Evolutionary conservation across 768 basidiomycete species (phyloP).

Genomic region (Boletus subcaerulescens): DNA sequence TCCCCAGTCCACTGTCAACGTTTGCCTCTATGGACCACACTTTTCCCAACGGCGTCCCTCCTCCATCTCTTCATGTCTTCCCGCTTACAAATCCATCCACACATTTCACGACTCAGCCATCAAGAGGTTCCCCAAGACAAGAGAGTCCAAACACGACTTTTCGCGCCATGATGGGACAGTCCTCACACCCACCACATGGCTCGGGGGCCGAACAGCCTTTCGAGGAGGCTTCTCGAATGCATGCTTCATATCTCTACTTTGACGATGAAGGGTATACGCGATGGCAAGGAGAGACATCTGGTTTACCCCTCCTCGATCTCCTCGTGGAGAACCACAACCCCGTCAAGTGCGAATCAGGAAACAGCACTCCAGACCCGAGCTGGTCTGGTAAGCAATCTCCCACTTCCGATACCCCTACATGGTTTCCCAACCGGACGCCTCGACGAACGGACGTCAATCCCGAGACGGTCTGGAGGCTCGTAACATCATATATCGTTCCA

Average conservation of each 20-base stretch:
- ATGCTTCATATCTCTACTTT: conserved; percentile 80
- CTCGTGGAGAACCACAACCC: conserved; percentile 68
- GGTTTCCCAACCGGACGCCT: conserved; percentile 83
- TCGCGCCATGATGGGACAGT: conserved; percentile 38
- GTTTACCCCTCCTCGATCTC: conserved; percentile 82
- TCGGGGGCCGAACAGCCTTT: conserved; percentile 41
- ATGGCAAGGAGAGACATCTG: conserved; percentile 93
- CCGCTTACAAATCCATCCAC: conserved; percentile 80
- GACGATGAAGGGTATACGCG: conserved; percentile 85
- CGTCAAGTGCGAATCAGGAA: conserved; percentile 34
- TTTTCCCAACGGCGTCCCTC: conserved; percentile 63
- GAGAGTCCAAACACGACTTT: conserved; percentile 44
- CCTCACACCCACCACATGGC: conserved; percentile 27
- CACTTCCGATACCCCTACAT: conserved; percentile 43
- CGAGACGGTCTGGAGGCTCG: conserved; percentile 81
- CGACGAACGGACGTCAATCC: conserved; percentile 79
- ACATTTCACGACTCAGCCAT: conserved; percentile 57
- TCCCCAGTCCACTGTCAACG: conserved; percentile 34
- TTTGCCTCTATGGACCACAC: conserved; percentile 40
- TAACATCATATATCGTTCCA: conserved; percentile 82
- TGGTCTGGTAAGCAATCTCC: conserved; percentile 33
- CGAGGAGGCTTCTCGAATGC: conserved; percentile 61
- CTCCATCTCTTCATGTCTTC: conserved; percentile 72
- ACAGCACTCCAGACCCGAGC: conserved; percentile 23
- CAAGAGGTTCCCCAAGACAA: conserved; percentile 42